Percentiles rank a stretch among this genome's conserved stretches.
Evolutionary conservation across 148 eudicot species (phyloP).

Genomic region (Silene conica): DNA sequence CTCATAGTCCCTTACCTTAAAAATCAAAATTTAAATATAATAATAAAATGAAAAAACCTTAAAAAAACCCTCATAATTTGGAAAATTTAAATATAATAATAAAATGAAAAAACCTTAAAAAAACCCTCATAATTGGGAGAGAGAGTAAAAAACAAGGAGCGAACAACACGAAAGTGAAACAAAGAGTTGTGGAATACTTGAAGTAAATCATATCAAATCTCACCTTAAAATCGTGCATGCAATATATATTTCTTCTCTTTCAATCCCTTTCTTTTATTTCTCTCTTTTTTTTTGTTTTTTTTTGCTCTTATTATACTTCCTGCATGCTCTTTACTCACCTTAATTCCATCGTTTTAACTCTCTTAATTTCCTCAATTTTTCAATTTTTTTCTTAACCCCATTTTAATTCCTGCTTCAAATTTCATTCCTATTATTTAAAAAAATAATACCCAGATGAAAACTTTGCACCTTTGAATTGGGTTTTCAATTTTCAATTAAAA

Average conservation of each 20-base stretch:
- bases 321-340: conserved; percentile 17
- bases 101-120: not conserved
- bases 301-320: conserved; percentile 4
- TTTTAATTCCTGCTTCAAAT: not conserved
- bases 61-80: not conserved
- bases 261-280: conserved; percentile 2
- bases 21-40: too few species aligned
- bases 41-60: not conserved
- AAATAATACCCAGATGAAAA: conserved; percentile 10
- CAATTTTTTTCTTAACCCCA: not conserved
- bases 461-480: not conserved
- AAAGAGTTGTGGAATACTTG: conserved; percentile 35
- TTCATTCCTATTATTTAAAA: not conserved
- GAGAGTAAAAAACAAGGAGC: not conserved
- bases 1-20: too few species aligned
- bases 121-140: conserved; percentile 8
- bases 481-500: not conserved
- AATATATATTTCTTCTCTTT: conserved; percentile 12
- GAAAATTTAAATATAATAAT: not conserved
- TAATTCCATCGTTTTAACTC: not conserved
- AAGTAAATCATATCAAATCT: conserved; percentile 20
- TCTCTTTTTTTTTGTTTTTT: not conserved
- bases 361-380: not conserved
- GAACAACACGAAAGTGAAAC: not conserved
- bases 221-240: conserved; percentile 42